phyloP scores from a whole-genome alignment of 805 yeast genomes.

The Nadsonia fulvescens region DNA sequence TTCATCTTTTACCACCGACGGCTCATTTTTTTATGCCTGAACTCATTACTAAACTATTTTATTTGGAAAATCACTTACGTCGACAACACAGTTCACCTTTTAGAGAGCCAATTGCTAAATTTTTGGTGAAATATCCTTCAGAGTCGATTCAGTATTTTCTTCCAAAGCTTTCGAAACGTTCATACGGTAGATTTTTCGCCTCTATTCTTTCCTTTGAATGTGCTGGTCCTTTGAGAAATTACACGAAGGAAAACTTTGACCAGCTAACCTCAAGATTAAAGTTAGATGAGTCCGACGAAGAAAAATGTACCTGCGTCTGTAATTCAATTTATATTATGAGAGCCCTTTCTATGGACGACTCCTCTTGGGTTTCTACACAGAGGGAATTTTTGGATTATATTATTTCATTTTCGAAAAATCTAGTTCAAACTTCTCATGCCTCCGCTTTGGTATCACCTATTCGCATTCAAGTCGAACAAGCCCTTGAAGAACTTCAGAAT shows the following conservation, averaged over 20 bases:
- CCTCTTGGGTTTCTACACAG: constrained; percentile 42
- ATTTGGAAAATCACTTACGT: constrained; percentile 65
- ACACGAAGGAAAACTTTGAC: constrained; percentile 34
- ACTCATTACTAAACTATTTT: constrained; percentile 54
- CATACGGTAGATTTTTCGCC: constrained; percentile 47
- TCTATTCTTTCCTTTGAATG: constrained; percentile 40
- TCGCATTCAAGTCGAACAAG: constrained; percentile 56
- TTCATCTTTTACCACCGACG: constrained; percentile 78
- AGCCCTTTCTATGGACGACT: constrained; percentile 30
- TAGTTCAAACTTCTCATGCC: constrained; percentile 24
- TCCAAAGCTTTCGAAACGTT: constrained; percentile 44
- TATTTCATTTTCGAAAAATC: constrained; percentile 25
- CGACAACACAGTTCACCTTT: constrained; percentile 80
- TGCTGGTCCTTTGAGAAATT: constrained; percentile 37
- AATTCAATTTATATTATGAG: constrained; percentile 51
- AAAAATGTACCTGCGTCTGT: constrained; percentile 46
- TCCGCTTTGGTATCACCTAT: constrained; percentile 36
- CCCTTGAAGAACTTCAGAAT: constrained; percentile 42
- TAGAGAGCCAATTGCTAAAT: constrained; percentile 76
- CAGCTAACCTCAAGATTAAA: constrained; percentile 29
- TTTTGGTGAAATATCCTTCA: constrained; percentile 62
- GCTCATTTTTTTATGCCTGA: constrained; percentile 88
- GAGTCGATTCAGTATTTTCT: constrained; percentile 57
- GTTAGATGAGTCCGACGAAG: constrained; percentile 32
- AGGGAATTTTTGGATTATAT: constrained; percentile 27